Percentiles rank a stretch among this genome's conserved stretches.
Evolutionary conservation across 2,329 filamentous ascomycete species (phyloP).

Genomic region (Graphilbum sp.): DNA sequence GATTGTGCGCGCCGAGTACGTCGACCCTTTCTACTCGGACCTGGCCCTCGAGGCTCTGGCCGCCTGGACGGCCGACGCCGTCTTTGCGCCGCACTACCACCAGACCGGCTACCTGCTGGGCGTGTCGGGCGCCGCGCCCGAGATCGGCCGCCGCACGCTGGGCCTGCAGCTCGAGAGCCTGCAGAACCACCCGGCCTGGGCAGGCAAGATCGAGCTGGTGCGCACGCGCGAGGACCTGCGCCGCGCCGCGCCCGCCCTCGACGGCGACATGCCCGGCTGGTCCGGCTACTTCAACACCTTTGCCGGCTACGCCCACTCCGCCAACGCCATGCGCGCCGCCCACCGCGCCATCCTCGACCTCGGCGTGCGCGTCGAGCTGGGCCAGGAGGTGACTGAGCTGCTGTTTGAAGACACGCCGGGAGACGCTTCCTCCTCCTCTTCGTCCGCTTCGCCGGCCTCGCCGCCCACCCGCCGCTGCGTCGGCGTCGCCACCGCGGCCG

Average conservation of each 20-base stretch:
- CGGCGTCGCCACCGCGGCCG: slow-evolving; percentile 13
- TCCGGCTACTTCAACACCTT: slow-evolving; percentile 41
- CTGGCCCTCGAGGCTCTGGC: slow-evolving; percentile 35
- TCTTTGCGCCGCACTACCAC: slow-evolving; percentile 35
- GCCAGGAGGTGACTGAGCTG: slow-evolving; percentile 20
- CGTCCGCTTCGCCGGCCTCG: slow-evolving; percentile 13
- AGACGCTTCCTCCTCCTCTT: too few relatives aligned
- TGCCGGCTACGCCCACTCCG: slow-evolving; percentile 40
- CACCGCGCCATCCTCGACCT: slow-evolving; percentile 22
- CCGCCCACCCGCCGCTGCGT: slow-evolving; percentile 13
- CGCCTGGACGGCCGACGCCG: slow-evolving; percentile 31
- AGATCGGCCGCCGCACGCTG: slow-evolving; percentile 29
- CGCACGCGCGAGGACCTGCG: not conserved
- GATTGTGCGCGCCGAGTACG: slow-evolving; percentile 42
- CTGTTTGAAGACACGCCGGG: slow-evolving; percentile 17
- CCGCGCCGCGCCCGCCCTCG: slow-evolving; percentile 21
- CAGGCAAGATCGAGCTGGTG: slow-evolving; percentile 17
- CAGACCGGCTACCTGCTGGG: slow-evolving; percentile 31
- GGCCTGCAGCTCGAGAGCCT: slow-evolving; percentile 24
- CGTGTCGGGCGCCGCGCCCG: slow-evolving; percentile 27
- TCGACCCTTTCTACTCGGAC: slow-evolving; percentile 38
- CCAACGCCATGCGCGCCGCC: slow-evolving; percentile 30
- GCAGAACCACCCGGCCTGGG: slow-evolving; percentile 22
- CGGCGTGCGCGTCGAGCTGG: slow-evolving; percentile 20
- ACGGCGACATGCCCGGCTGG: slow-evolving; percentile 33